These are phyloP conservation scores for Arthrobotrys conoides DNA, from an alignment of 2,329 filamentous ascomycete species.

Conservation along the genomic window DNA sequence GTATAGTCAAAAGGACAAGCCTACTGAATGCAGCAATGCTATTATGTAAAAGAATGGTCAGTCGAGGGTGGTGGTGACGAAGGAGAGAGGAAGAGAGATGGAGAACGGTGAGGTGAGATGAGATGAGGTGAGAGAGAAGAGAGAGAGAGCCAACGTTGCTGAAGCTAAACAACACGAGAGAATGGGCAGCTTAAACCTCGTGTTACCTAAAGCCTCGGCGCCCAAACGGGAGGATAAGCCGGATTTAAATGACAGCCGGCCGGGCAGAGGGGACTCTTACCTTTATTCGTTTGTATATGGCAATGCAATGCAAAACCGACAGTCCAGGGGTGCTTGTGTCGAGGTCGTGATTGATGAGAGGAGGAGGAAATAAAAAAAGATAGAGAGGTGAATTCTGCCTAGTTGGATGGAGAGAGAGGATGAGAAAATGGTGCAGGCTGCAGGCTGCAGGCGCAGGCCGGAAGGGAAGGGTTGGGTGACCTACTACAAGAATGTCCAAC, in stretches of 20 bases:
- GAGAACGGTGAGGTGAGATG: neutral
- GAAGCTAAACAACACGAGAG: constrained; percentile 35
- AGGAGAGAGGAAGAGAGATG: neutral
- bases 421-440: neutral
- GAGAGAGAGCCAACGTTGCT: constrained; percentile 4
- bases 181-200: constrained; percentile 25
- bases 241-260: constrained; percentile 48
- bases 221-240: constrained; percentile 27
- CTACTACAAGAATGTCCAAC: constrained; percentile 22
- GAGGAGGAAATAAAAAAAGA: constrained; percentile 12
- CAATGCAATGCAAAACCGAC: neutral
- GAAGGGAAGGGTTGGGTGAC: constrained; percentile 6
- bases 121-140: constrained; percentile 6
- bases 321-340: constrained; percentile 19
- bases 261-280: constrained; percentile 13
- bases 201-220: constrained; percentile 51
- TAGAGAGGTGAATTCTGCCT: constrained; percentile 23
- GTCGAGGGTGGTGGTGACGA: constrained; percentile 7
- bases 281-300: constrained; percentile 9
- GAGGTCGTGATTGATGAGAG: neutral
- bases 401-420: constrained; percentile 9
- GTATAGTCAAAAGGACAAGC: constrained; percentile 15
- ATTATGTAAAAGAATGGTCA: constrained; percentile 54
- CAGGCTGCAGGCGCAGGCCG: neutral
- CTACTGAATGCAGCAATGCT: constrained; percentile 30